Evolutionary conservation across 352 stramenopile genomes (phyloP).

Genomic region (Pythium myriotylum): DNA sequence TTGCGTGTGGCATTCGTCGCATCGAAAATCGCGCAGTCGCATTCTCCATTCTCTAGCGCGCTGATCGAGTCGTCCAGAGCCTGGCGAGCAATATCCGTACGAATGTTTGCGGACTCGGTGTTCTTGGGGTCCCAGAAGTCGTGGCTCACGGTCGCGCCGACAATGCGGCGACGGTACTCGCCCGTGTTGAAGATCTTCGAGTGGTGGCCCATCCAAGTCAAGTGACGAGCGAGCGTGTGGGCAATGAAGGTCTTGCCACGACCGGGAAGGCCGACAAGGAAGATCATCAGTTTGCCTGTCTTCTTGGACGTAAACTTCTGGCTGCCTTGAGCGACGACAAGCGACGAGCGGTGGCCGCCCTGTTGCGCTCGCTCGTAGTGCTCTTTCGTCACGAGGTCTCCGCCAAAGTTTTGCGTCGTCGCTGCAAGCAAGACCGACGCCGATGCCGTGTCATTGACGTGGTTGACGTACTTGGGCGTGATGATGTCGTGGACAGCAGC

Average conservation of each 20-base stretch:
- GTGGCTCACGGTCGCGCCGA: slow-evolving; percentile 74
- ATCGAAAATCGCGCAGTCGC: slow-evolving; percentile 84
- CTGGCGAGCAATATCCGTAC: slow-evolving; percentile 65
- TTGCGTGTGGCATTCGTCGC: slow-evolving; percentile 82
- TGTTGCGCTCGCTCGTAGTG: slow-evolving; percentile 70
- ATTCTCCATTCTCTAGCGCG: slow-evolving; percentile 63
- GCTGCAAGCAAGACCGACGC: slow-evolving; percentile 76
- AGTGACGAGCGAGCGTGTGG: slow-evolving; percentile 76
- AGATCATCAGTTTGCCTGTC: slow-evolving; percentile 79
- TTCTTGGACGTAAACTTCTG: slow-evolving; percentile 44
- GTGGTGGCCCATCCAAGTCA: slow-evolving; percentile 87
- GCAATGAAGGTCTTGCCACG: slow-evolving; percentile 88
- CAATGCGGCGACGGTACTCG: slow-evolving; percentile 72
- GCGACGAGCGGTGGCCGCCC: slow-evolving; percentile 70
- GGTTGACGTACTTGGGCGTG: slow-evolving; percentile 73
- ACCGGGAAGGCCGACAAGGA: slow-evolving; percentile 75
- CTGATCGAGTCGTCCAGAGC: slow-evolving; percentile 74
- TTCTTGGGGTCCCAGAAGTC: slow-evolving; percentile 84
- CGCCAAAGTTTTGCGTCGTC: slow-evolving; percentile 85
- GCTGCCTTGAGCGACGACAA: slow-evolving; percentile 42
- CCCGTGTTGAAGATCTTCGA: slow-evolving; percentile 84
- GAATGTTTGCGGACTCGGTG: slow-evolving; percentile 68
- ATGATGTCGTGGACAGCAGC: slow-evolving; percentile 14
- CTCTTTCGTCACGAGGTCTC: slow-evolving; percentile 80
- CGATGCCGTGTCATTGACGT: slow-evolving; percentile 64